Conservation (phyloP, 768 basidiomycete species). For the Coprinopsis cinerea region DNA sequence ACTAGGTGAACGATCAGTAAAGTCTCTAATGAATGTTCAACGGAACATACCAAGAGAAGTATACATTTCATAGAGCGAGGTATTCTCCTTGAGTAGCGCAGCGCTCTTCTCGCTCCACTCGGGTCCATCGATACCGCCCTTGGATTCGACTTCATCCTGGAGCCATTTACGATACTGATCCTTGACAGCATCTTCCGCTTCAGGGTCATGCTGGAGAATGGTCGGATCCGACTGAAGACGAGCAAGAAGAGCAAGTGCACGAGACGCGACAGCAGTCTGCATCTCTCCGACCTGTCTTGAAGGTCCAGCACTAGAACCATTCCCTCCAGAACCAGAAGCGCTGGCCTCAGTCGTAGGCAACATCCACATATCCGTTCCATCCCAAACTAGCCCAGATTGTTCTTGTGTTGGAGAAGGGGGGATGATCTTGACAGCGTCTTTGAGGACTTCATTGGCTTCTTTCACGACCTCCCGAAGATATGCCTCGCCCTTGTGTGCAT, state of each 20-base stretch:
- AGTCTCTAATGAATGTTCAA: constrained; percentile 7
- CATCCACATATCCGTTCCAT: constrained; percentile 85
- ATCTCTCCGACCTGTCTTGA: constrained; percentile 12
- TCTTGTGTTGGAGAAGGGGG: constrained; percentile 47
- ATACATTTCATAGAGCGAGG: constrained; percentile 24
- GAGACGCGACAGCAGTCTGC: constrained; percentile 48
- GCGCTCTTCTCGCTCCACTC: constrained; percentile 51
- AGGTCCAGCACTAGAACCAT: constrained; percentile 6
- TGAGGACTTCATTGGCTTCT: constrained; percentile 76
- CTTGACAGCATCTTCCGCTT: constrained; percentile 48
- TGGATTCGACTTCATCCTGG: constrained; percentile 41
- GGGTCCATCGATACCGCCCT: constrained; percentile 51
- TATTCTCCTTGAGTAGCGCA: constrained; percentile 39
- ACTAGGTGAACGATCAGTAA: constrained; percentile 38
- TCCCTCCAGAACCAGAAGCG: background rate
- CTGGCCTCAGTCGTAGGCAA: constrained; percentile 37
- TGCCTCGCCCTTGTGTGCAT: constrained; percentile 68
- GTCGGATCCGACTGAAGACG: constrained; percentile 70
- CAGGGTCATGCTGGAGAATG: constrained; percentile 73
- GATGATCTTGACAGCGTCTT: constrained; percentile 88
- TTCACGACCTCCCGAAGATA: constrained; percentile 64
- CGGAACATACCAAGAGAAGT: constrained; percentile 44
- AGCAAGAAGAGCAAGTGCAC: constrained; percentile 72
- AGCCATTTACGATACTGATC: constrained; percentile 57
- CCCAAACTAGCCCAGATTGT: constrained; percentile 57